These are phyloP conservation scores for Cenococcum geophilum DNA, from an alignment of 495 filamentous ascomycete genomes.

Conservation along the genomic window DNA sequence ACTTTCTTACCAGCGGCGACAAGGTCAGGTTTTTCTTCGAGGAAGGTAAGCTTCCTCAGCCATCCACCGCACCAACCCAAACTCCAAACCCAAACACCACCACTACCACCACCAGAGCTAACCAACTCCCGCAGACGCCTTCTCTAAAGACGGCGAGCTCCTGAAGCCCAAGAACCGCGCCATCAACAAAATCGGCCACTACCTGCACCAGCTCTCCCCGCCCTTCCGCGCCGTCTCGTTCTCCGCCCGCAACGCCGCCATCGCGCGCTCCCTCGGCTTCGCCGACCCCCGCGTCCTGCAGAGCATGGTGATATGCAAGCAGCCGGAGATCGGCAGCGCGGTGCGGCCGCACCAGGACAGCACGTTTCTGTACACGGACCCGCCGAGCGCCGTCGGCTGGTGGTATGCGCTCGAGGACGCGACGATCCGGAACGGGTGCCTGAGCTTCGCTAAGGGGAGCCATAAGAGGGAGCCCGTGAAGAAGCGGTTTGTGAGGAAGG, in stretches of 20 bases:
- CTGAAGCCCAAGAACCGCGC: constrained; percentile 70
- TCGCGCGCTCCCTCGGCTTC: constrained; percentile 70
- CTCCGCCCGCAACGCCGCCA: constrained; percentile 49
- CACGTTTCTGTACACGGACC: constrained; percentile 86
- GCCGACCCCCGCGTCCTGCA: constrained; percentile 70
- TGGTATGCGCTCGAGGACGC: constrained; percentile 96
- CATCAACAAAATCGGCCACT: constrained; percentile 97
- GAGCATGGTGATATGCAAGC: constrained; percentile 98
- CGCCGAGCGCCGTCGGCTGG: constrained; percentile 84
- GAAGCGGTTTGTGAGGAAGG: constrained; percentile 63
- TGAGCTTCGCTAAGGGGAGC: constrained; percentile 76
- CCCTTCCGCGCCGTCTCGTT: constrained; percentile 61
- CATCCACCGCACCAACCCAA: not conserved
- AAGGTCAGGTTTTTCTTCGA: constrained; percentile 98
- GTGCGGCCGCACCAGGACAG: constrained; percentile 87
- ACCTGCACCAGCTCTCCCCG: constrained; percentile 67
- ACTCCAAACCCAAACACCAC: not conserved
- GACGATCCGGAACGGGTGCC: constrained; percentile 73
- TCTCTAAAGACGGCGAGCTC: constrained; percentile 53
- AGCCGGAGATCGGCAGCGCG: constrained; percentile 86
- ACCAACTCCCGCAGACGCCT: constrained; percentile 49
- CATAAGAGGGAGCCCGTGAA: constrained; percentile 60
- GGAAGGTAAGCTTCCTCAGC: constrained; percentile 47
- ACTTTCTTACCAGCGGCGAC: constrained; percentile 84
- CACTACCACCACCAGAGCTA: not conserved